Base-by-base conservation (phyloP, 1,139 yeast genomes). In the Yamadazyma triangularis region DNA sequence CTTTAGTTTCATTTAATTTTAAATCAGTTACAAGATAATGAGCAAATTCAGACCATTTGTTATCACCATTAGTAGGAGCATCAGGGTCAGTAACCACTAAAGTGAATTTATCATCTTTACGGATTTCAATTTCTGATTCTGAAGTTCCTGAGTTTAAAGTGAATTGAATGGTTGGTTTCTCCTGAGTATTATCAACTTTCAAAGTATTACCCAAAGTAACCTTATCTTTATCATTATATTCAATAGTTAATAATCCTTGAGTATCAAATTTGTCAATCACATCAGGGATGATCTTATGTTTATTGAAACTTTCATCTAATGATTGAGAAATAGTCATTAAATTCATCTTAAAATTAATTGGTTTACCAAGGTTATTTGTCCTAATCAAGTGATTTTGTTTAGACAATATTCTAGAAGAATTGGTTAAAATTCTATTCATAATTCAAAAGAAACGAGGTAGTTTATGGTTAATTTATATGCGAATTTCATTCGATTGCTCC, bases 1-100 rank as follows among this genome's bases (percentile, higher is more conserved):
- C 28, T n/a, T 48, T 46, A 12, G 49, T 42, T 13, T 43, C 42
- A 25, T 58, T 53, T 45, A 78, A 64, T 36, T 66, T 60, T 52
- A 88, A 72, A 42, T 84, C 87, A 5, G 83, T 60, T 21, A 74
- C 71, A 24, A 88, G 63, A 70, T 77, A 86, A 60, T 88, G 96
- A 33, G 83, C 79, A 55, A 68, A 87, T 56, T 88, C 95, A 8
- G 93, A 80, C 94, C 94, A 87, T 51, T 79, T 84, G 47, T 82
- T 77, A 53, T 88, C 96, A 1, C 71, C 67, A 42, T 77, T 72
- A 4, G 89, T 75, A 12, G 96, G 96, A 7, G 96, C 96, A 63
- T 88, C 96, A 2, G 96, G 96, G 54, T 88, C 96, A 3, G 96
- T 88, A 44, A 88, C 47, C 3, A 84, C 84, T 42, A 88, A 60